A percentile compares a stretch with the other conserved stretches of the same genome.
phyloP scores from a whole-genome alignment of 2,329 filamentous ascomycete species.

The Hymenoscyphus fructigenus region DNA sequence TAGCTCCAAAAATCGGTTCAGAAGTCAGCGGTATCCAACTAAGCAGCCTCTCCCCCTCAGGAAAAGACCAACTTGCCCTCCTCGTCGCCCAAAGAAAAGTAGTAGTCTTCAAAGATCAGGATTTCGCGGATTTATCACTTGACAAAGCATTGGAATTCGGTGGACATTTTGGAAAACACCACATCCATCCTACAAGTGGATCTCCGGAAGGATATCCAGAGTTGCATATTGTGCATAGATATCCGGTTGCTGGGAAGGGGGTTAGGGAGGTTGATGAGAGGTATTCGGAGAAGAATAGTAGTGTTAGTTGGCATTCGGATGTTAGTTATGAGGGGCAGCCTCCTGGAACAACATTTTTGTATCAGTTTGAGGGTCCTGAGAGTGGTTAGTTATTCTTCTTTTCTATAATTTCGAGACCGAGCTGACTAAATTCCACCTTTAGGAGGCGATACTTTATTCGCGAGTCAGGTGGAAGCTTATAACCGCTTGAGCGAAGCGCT shows the following conservation, averaged over 20 bases:
- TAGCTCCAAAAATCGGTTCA: slow-evolving; percentile 71
- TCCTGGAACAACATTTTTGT: slow-evolving; percentile 83
- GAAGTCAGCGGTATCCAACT: slow-evolving; percentile 70
- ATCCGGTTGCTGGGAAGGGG: too few relatives aligned
- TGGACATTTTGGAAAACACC: slow-evolving; percentile 74
- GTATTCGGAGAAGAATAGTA: slow-evolving; percentile 61
- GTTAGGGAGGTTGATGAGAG: too few relatives aligned
- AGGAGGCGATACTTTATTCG: slow-evolving; percentile 83
- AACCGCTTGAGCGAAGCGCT: slow-evolving; percentile 69
- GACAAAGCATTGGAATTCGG: slow-evolving; percentile 67
- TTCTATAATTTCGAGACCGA: too few relatives aligned
- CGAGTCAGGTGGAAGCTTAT: slow-evolving; percentile 75
- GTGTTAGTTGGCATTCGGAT: slow-evolving; percentile 83
- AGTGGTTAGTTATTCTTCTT: too few relatives aligned
- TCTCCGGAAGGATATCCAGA: slow-evolving; percentile 70
- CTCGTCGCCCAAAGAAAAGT: slow-evolving; percentile 74
- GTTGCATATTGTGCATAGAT: slow-evolving; percentile 60
- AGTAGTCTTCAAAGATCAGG: slow-evolving; percentile 74
- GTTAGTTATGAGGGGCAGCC: slow-evolving; percentile 84
- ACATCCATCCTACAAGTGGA: slow-evolving; percentile 76
- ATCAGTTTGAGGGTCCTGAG: slow-evolving; percentile 72
- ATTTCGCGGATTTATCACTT: slow-evolving; percentile 67
- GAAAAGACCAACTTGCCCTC: slow-evolving; percentile 72
- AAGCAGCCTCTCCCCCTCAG: slow-evolving; percentile 62
- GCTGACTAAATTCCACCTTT: too few relatives aligned